Base-by-base conservation (phyloP, 2,329 filamentous ascomycete genomes). In the Xylaria hypoxylon region DNA sequence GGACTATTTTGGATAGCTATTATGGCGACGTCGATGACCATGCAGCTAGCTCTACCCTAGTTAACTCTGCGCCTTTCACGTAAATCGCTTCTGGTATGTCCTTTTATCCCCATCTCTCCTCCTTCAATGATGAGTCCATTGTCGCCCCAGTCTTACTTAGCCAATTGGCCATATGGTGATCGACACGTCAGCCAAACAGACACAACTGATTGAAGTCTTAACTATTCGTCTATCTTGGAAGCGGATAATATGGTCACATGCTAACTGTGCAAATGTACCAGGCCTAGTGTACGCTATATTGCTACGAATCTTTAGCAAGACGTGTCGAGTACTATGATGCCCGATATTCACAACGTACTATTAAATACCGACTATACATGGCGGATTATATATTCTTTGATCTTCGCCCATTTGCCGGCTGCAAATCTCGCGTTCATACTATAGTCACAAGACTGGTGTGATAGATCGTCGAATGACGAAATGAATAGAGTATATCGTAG, bases 111-210 rank as follows among this genome's bases (percentile, higher is more conserved):
- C 31, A 5, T 62, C 38, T 56, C 45, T 44, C 31, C 48, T 59
- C 59, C 45, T 72, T 72, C 67, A 65, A 83, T 87, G 85, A 87
- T 87, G 85, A 87, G 80, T 77, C 80, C 77, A 66, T 80, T 84
- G 85, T 87, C 85, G 85, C 85, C 85, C 85, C 85, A 85, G 85
- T 84, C 85, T 83, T 84, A 87, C 73, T 78, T 68, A 55, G 68
- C 68, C 66, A 56, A 62, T 75, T 64, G 74, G 72, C 75, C 68
- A 72, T 56, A 81, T 87, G 85, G 84, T 87, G 85, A 87, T 82
- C 78, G 83, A 86, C 85, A 80, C 76, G 81, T 83, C 81, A 79
- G 80, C 81, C 81, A 83, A 83, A 83, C 78, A 67, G 80, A 83
- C 81, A 80, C 77, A 59, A 77, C 81, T 83, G 81, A 83, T 75